These are phyloP conservation scores for Arthrinium puccinioides DNA, from an alignment of 2,329 filamentous ascomycete species.

Conservation along the genomic window DNA sequence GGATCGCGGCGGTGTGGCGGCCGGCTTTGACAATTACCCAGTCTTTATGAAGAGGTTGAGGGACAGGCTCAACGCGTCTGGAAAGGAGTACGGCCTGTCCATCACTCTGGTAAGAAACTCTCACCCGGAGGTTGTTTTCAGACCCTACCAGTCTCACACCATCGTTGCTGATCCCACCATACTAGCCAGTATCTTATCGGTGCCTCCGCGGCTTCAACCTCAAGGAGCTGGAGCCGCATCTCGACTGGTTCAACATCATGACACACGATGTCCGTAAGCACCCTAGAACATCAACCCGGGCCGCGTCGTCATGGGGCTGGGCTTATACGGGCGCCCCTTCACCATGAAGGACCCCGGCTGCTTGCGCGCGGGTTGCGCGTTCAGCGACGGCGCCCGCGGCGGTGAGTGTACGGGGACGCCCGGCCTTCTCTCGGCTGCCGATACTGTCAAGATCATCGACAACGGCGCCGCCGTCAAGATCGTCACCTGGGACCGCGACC, in stretches of 20 bases:
- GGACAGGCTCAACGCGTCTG: neutral
- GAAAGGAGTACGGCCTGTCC: constrained; percentile 1
- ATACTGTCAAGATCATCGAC: constrained; percentile 9
- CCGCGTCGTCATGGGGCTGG: constrained; percentile 29
- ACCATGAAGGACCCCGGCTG: constrained; percentile 11
- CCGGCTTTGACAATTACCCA: constrained; percentile 10
- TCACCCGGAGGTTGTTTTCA: too few species aligned
- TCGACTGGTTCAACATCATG: constrained; percentile 28
- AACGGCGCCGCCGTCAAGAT: constrained; percentile 22
- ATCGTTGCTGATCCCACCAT: too few species aligned
- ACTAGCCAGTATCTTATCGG: neutral
- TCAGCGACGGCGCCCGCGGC: constrained; percentile 8
- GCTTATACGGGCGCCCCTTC: constrained; percentile 27
- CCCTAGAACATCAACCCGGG: constrained; percentile 26
- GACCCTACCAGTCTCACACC: neutral
- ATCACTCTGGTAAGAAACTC: constrained; percentile 1
- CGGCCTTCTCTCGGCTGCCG: neutral
- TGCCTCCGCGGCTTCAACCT: constrained; percentile 4
- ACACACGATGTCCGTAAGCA: constrained; percentile 34
- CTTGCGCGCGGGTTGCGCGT: constrained; percentile 13
- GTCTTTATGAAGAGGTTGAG: constrained; percentile 40
- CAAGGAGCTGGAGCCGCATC: constrained; percentile 1
- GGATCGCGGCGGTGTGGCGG: constrained; percentile 9
- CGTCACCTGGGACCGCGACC: constrained; percentile 21
- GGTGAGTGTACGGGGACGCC: constrained; percentile 12